Conservation (phyloP, 306 rosid species). For the Astragalus glycyphyllos region DNA sequence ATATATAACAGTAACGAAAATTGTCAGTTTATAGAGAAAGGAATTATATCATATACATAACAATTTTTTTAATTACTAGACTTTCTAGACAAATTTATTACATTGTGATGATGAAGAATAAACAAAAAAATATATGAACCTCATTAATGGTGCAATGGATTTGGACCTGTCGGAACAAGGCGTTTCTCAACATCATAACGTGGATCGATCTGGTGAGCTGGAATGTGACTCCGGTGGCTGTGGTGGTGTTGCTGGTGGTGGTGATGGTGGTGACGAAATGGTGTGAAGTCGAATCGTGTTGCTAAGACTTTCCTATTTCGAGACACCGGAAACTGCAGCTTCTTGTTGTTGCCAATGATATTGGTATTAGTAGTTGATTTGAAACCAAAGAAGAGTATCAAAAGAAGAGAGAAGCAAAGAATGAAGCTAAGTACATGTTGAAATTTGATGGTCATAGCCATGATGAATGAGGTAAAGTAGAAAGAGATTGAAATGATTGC, state of each 20-base stretch:
- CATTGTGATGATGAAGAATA: conserved; percentile 47
- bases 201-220: conserved; percentile 58
- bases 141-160: conserved; percentile 91
- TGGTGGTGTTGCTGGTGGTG: conserved; percentile 37
- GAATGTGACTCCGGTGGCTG: conserved; percentile 20
- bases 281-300: conserved; percentile 62
- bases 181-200: conserved; percentile 81
- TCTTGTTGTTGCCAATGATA: background rate
- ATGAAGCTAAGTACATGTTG: conserved; percentile 51
- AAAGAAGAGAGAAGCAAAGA: conserved; percentile 54
- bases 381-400: conserved; percentile 48
- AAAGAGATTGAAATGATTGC: conserved; percentile 54
- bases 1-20: conserved; percentile 14
- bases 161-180: conserved; percentile 95
- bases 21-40: conserved; percentile 29
- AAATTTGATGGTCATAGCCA: conserved; percentile 46
- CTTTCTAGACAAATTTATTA: conserved; percentile 46
- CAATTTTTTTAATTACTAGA: conserved; percentile 39
- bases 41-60: conserved; percentile 40
- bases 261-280: conserved; percentile 45
- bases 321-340: background rate
- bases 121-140: conserved; percentile 35
- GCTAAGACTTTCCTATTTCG: conserved; percentile 54
- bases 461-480: conserved; percentile 49
- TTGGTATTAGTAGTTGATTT: conserved; percentile 12